Conservation (phyloP, 2,329 filamentous ascomycete genomes). For the Calcarisporium arbuscula region DNA sequence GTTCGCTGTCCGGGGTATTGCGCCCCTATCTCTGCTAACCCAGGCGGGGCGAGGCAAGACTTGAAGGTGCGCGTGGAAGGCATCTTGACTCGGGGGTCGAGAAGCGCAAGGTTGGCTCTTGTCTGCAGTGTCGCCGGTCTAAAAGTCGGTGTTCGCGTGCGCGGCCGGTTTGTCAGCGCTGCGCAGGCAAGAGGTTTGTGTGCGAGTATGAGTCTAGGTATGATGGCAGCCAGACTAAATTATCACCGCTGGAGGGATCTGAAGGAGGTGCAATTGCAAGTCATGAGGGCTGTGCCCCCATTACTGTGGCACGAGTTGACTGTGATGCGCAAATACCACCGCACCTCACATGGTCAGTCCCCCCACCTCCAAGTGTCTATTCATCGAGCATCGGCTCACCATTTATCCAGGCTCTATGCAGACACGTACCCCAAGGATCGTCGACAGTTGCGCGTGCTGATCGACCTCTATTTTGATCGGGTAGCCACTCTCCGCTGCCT, state of each 20-base stretch:
- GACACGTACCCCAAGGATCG: conserved; percentile 13
- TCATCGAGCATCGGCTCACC: too few species aligned
- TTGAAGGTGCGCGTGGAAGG: conserved; percentile 18
- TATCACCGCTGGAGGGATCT: too few species aligned
- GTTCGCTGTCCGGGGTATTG: conserved; percentile 19
- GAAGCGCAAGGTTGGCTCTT: conserved; percentile 20
- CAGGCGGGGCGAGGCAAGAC: conserved; percentile 15
- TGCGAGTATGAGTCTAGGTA: too few species aligned
- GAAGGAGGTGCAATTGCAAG: too few species aligned
- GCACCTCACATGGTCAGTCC: too few species aligned
- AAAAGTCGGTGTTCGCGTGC: conserved; percentile 20
- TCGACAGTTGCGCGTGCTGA: conserved; percentile 8
- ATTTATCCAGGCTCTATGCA: conserved; percentile 9
- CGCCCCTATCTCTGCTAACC: conserved; percentile 11
- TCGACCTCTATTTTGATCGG: conserved; percentile 15
- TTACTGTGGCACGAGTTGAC: too few species aligned
- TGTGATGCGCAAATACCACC: too few species aligned
- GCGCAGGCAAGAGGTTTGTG: too few species aligned
- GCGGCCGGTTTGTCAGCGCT: conserved; percentile 19
- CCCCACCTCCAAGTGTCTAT: too few species aligned
- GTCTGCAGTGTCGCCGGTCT: conserved; percentile 18
- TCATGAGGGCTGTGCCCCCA: too few species aligned
- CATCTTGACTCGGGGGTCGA: conserved; percentile 21
- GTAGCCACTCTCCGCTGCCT: conserved; percentile 17
- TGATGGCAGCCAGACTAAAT: too few species aligned